phyloP scores from a whole-genome alignment of 1,284 basidiomycete species.

The Ustilago hordei region DNA sequence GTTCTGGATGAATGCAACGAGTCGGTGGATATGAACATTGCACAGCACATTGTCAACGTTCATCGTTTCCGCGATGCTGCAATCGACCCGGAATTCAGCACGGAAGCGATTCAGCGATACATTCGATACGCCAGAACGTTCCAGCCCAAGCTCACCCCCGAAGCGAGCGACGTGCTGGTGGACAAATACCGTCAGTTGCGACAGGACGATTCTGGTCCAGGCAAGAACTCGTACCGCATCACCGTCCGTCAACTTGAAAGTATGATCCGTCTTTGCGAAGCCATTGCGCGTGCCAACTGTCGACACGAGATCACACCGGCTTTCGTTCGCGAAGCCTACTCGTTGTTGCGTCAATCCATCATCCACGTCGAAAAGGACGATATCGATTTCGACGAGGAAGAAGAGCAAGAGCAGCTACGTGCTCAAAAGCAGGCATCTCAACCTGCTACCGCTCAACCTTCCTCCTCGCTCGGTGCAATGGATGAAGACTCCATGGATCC shows the following conservation, averaged over 20 bases:
- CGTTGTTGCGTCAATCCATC: constrained; percentile 92
- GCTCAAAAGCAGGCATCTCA: constrained; percentile 1
- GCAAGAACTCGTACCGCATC: constrained; percentile 92
- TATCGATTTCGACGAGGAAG: constrained; percentile 96
- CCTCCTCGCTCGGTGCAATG: constrained; percentile 46
- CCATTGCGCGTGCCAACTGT: constrained; percentile 96
- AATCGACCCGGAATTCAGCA: constrained; percentile 95
- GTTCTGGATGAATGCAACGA: constrained; percentile 98
- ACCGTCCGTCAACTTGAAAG: constrained; percentile 95
- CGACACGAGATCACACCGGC: constrained; percentile 80
- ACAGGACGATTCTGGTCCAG: constrained; percentile 86
- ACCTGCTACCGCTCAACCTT: constrained; percentile 20
- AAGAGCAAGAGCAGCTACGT: constrained; percentile 72
- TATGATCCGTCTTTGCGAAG: constrained; percentile 96
- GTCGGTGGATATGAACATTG: constrained; percentile 90
- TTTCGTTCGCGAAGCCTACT: constrained; percentile 95
- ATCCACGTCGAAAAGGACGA: constrained; percentile 99
- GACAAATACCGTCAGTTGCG: constrained; percentile 94
- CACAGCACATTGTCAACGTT: constrained; percentile 96
- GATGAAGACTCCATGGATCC: constrained; percentile 73
- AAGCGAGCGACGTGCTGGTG: constrained; percentile 90
- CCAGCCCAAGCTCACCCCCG: constrained; percentile 84
- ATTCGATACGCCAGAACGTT: constrained; percentile 97
- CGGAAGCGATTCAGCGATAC: constrained; percentile 94
- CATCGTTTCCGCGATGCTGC: constrained; percentile 95